These are phyloP conservation scores for Leishmania gerbilli DNA, from an alignment of 208 protist genomes.

Conservation along the genomic window DNA sequence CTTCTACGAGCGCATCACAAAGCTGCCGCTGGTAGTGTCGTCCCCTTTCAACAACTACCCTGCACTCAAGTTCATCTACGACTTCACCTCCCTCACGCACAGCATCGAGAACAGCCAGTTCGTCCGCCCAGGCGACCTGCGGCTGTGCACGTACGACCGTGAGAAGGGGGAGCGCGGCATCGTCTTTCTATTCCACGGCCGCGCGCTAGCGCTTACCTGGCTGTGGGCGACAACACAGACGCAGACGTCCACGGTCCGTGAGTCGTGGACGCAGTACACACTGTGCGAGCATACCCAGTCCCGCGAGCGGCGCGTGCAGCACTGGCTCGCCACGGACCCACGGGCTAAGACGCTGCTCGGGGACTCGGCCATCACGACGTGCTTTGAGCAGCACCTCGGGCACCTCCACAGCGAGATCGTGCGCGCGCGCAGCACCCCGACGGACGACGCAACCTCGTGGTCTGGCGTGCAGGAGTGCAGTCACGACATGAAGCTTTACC, in stretches of 20 bases:
- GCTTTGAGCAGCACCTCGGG: conserved; percentile 47
- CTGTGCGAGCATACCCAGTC: conserved; percentile 51
- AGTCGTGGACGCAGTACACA: conserved; percentile 62
- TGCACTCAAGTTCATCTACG: conserved; percentile 67
- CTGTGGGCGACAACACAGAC: conserved; percentile 46
- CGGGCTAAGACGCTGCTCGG: conserved; percentile 43
- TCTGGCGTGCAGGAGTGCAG: conserved; percentile 43
- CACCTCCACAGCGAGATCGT: conserved; percentile 64
- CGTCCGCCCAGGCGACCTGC: conserved; percentile 21
- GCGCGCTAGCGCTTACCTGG: conserved; percentile 42
- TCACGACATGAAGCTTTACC: conserved; percentile 72
- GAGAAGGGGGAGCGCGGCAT: conserved; percentile 43
- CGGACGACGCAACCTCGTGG: conserved; percentile 42
- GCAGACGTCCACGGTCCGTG: conserved; percentile 29
- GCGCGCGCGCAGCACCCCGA: conserved; percentile 49
- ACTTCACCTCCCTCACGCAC: conserved; percentile 46
- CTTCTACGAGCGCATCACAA: conserved; percentile 38
- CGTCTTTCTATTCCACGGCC: conserved; percentile 37
- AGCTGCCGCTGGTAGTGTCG: conserved; percentile 32
- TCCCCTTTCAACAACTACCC: conserved; percentile 75
- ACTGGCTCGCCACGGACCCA: conserved; percentile 44
- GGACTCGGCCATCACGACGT: conserved; percentile 33
- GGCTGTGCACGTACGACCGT: conserved; percentile 38
- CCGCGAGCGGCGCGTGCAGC: conserved; percentile 42
- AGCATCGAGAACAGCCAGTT: conserved; percentile 15